These are phyloP conservation scores for Xeromyces bisporus DNA, from an alignment of 495 filamentous ascomycete genomes.

Conservation along the genomic window DNA sequence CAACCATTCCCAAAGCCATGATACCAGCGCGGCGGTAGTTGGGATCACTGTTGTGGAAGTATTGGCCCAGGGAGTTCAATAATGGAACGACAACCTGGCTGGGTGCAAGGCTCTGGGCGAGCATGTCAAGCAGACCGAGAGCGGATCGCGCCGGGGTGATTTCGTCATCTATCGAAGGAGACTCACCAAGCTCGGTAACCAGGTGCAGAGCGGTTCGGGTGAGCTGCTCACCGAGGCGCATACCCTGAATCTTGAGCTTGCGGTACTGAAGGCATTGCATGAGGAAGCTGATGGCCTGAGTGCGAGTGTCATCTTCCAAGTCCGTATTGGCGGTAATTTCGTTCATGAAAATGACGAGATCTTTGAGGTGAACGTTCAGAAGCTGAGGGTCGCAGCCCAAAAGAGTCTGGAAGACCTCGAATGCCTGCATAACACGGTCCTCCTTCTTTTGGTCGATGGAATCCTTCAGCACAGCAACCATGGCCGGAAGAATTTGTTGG, in stretches of 20 bases:
- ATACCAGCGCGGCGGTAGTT: slow-evolving; percentile 79
- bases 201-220: slow-evolving; percentile 75
- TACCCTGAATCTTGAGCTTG: slow-evolving; percentile 85
- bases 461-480: slow-evolving; percentile 80
- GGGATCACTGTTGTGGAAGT: slow-evolving; percentile 53
- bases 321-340: slow-evolving; percentile 60
- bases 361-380: slow-evolving; percentile 68
- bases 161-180: slow-evolving; percentile 60
- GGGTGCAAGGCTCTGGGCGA: slow-evolving; percentile 72
- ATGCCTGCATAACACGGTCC: slow-evolving; percentile 70
- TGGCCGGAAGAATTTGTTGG: slow-evolving; percentile 61
- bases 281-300: slow-evolving; percentile 82
- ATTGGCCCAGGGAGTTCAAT: slow-evolving; percentile 65
- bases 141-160: slow-evolving; percentile 79
- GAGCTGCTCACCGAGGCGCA: slow-evolving; percentile 67
- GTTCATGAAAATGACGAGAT: slow-evolving; percentile 87
- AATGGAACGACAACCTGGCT: slow-evolving; percentile 90
- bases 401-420: slow-evolving; percentile 95
- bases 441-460: slow-evolving; percentile 65
- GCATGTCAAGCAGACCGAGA: slow-evolving; percentile 71
- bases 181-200: slow-evolving; percentile 67
- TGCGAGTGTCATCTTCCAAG: slow-evolving; percentile 65
- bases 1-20: slow-evolving; percentile 79
- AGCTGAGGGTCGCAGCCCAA: slow-evolving; percentile 78
- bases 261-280: slow-evolving; percentile 83